Conservation (phyloP, 176 grass and related monocot genomes). For the Oryza punctata region DNA sequence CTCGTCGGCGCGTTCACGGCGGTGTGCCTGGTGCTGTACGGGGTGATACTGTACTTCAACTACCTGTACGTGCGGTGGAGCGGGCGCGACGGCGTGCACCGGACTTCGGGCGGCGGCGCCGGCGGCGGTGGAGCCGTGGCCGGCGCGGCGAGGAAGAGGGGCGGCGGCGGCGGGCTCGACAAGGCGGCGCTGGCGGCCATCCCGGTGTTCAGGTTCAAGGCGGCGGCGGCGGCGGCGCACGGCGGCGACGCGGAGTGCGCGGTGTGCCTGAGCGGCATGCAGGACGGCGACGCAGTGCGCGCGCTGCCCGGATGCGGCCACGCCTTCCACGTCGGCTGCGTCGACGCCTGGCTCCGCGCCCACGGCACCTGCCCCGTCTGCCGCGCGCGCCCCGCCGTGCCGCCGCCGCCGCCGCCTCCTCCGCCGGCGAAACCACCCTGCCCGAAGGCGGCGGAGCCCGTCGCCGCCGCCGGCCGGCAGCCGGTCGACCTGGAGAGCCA, state of each 20-base stretch:
- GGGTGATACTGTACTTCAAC: constrained; percentile 56
- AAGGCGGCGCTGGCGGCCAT: constrained; percentile 52
- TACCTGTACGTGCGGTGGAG: constrained; percentile 62
- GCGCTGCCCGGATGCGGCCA: constrained; percentile 55
- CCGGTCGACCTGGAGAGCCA: constrained; percentile 45
- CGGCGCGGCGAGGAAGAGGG: constrained; percentile 21
- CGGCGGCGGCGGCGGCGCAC: not conserved
- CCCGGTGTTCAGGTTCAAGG: constrained; percentile 45
- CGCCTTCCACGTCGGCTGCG: constrained; percentile 56
- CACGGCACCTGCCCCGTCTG: constrained; percentile 56
- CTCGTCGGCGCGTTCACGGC: constrained; percentile 62
- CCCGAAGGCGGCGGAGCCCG: constrained; percentile 3
- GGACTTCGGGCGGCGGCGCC: not conserved
- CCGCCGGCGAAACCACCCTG: constrained; percentile 12
- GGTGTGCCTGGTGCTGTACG: constrained; percentile 59
- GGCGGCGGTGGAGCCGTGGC: not conserved
- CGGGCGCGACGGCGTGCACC: constrained; percentile 54
- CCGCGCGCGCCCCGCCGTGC: constrained; percentile 46
- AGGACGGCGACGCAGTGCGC: constrained; percentile 62
- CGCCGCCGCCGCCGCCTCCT: constrained; percentile 5
- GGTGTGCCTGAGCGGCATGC: constrained; percentile 60
- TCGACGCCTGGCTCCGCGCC: constrained; percentile 54
- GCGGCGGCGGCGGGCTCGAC: constrained; percentile 33
- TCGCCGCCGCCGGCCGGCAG: constrained; percentile 9
- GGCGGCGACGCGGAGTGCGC: constrained; percentile 31